These are phyloP conservation scores for Ceriops tagal DNA, from an alignment of 345 rosid genomes.

Conservation along the genomic window DNA sequence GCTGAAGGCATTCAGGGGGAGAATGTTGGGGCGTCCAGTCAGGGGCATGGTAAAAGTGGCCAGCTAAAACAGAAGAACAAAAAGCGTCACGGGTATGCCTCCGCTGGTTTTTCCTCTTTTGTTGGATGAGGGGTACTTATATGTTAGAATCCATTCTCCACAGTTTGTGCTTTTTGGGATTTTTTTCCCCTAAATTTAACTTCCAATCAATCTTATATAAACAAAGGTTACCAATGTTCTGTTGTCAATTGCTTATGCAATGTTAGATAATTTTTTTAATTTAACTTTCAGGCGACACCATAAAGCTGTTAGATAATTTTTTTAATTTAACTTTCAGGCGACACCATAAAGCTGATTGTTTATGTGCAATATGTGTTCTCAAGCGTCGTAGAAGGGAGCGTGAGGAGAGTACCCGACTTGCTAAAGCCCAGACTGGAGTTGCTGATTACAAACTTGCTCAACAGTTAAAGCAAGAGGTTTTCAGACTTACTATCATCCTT, in stretches of 20 bases:
- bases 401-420: constrained; percentile 57
- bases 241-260: background rate
- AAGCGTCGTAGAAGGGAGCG: constrained; percentile 92
- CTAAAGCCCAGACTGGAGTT: constrained; percentile 51
- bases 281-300: constrained; percentile 70
- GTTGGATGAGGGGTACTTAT: background rate
- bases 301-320: constrained; percentile 39
- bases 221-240: background rate
- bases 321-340: constrained; percentile 48
- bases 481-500: background rate
- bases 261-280: background rate
- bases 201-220: background rate
- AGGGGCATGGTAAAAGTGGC: constrained; percentile 39
- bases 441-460: constrained; percentile 28
- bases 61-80: constrained; percentile 60
- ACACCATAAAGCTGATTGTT: constrained; percentile 87
- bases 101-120: constrained; percentile 13
- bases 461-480: constrained; percentile 63
- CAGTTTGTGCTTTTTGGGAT: background rate
- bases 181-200: background rate
- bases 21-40: constrained; percentile 18
- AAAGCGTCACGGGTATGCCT: constrained; percentile 81
- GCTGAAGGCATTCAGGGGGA: constrained; percentile 22
- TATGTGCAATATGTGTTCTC: constrained; percentile 88
- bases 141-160: background rate